Conservation (phyloP, 306 rosid genomes). For the Echinosophora koreensis region DNA sequence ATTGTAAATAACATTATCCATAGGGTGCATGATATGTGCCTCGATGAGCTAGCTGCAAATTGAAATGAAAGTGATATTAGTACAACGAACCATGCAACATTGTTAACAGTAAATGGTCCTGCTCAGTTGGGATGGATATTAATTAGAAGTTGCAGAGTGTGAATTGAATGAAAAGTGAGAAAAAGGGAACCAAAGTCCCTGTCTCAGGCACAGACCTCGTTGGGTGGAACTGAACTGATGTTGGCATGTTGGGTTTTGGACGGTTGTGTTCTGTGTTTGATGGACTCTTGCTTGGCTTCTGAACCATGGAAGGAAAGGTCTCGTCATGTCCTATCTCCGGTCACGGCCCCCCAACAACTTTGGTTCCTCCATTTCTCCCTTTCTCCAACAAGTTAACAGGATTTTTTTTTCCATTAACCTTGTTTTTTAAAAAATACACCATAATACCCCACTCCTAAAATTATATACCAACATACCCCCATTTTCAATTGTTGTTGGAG, state of each 20-base stretch:
- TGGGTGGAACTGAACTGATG: not conserved
- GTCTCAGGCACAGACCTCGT: not conserved
- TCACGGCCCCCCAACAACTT: not conserved
- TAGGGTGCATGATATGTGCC: not conserved
- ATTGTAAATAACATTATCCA: not conserved
- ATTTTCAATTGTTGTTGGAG: no score
- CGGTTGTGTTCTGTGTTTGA: not conserved
- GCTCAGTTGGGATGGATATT: not conserved
- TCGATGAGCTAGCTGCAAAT: not conserved
- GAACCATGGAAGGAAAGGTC: not conserved
- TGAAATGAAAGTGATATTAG: not conserved
- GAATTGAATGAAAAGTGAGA: not conserved
- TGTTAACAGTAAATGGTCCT: not conserved
- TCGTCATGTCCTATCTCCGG: not conserved
- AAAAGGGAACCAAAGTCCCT: not conserved
- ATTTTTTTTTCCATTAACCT: no score
- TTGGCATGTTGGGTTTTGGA: not conserved
- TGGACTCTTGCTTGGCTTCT: not conserved
- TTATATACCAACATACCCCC: no score
- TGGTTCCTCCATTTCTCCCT: not conserved
- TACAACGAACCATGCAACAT: not conserved
- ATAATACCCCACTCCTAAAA: no score
- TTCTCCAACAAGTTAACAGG: not conserved
- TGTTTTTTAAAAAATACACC: no score
- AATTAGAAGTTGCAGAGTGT: not conserved